Percentiles rank a stretch among this genome's conserved stretches.
phyloP scores from a whole-genome alignment of 495 filamentous ascomycete genomes.

The Aspergillus steynii region DNA sequence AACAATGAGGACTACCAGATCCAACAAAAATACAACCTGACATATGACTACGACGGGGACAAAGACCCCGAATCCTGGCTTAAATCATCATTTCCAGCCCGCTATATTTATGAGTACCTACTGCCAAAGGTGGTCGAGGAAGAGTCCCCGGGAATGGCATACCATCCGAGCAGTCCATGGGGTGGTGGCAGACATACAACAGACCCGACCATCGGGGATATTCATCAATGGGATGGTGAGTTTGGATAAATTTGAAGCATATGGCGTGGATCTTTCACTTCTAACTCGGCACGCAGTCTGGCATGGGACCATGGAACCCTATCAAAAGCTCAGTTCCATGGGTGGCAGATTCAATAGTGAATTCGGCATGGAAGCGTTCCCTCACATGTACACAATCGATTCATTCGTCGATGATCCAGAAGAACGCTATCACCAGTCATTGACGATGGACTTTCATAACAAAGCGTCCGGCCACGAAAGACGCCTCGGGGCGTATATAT shows the following conservation, averaged over 20 bases:
- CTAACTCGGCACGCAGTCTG: constrained; percentile 48
- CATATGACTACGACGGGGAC: constrained; percentile 54
- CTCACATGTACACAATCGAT: constrained; percentile 8
- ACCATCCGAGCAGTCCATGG: constrained; percentile 67
- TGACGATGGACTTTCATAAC: constrained; percentile 16
- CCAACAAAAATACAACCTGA: constrained; percentile 56
- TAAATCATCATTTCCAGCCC: constrained; percentile 29
- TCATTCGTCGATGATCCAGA: constrained; percentile 1
- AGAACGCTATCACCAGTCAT: constrained; percentile 9
- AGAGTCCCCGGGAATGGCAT: constrained; percentile 33
- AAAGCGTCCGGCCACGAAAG: constrained; percentile 14
- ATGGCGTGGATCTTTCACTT: not conserved
- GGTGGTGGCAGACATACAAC: constrained; percentile 54
- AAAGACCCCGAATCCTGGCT: constrained; percentile 73
- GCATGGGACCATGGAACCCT: constrained; percentile 78
- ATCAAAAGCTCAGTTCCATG: constrained; percentile 76
- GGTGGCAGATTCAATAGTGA: constrained; percentile 79
- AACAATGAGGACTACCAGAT: constrained; percentile 89
- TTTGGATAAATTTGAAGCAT: not conserved
- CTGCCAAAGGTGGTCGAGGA: constrained; percentile 32
- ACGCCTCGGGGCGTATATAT: constrained; percentile 10
- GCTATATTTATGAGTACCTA: constrained; percentile 16
- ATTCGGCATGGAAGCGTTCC: constrained; percentile 65
- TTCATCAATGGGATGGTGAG: constrained; percentile 77
- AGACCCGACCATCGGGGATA: constrained; percentile 75